Evolutionary conservation across 192 early-diverging fungal genomes (phyloP).

Genomic region (Linnemannia exigua): DNA sequence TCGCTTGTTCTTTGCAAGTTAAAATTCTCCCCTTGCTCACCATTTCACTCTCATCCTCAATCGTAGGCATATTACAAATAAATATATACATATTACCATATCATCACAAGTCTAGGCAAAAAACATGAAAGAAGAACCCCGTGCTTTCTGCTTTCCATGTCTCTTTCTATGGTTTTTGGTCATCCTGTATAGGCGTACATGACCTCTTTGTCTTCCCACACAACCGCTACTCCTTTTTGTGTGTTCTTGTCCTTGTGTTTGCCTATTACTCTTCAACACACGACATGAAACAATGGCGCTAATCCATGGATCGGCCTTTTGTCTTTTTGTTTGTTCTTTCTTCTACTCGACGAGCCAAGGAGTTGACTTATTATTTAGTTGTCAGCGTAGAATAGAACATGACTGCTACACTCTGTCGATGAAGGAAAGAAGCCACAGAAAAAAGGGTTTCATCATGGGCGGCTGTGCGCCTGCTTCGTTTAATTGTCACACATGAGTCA

Average conservation of each 20-base stretch:
- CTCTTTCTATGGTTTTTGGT: neutral
- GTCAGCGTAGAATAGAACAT: slow-evolving; percentile 4
- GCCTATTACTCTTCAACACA: neutral
- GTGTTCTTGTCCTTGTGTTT: neutral
- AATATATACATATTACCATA: too few species aligned
- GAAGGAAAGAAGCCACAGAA: too few species aligned
- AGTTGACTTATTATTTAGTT: neutral
- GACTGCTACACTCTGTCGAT: neutral
- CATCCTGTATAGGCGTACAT: neutral
- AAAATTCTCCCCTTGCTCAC: neutral
- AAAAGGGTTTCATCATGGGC: too few species aligned
- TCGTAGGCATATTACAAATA: too few species aligned
- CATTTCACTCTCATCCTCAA: neutral
- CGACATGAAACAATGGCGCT: neutral
- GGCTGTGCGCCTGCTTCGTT: too few species aligned
- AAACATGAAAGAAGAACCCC: neutral
- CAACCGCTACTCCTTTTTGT: neutral
- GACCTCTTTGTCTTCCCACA: neutral
- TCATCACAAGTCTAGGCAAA: too few species aligned
- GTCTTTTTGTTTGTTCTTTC: neutral
- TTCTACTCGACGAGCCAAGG: neutral
- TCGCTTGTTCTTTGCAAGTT: neutral
- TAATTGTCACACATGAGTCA: too few species aligned
- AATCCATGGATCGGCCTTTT: neutral
- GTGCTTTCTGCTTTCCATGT: neutral